These are phyloP conservation scores for Dendrobium officinale DNA, from an alignment of 106 monocot species.

Conservation along the genomic window DNA sequence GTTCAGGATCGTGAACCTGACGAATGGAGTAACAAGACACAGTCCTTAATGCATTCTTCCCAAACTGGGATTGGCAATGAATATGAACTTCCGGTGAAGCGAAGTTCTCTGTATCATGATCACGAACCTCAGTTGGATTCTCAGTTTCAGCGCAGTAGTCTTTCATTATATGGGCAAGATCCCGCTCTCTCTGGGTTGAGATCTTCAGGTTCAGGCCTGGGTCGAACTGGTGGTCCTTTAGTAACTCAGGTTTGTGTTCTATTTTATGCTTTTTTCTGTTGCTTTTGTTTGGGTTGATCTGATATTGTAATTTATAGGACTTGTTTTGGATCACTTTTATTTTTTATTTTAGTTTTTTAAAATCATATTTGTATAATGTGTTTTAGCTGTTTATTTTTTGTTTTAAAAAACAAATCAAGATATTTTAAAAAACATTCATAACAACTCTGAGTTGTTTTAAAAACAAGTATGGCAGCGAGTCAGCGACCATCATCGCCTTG, in stretches of 20 bases:
- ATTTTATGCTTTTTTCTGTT: neutral
- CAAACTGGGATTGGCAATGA: conserved; percentile 40
- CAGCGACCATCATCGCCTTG: too few species aligned
- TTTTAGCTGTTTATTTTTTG: too few species aligned
- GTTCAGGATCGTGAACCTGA: conserved; percentile 40
- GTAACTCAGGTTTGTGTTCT: conserved; percentile 63
- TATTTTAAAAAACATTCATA: too few species aligned
- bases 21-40: conserved; percentile 41
- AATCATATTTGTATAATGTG: too few species aligned
- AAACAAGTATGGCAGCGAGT: too few species aligned
- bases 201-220: conserved; percentile 47
- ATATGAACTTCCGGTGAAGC: conserved; percentile 43
- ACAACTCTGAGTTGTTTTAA: too few species aligned
- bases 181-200: conserved; percentile 59
- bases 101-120: conserved; percentile 49
- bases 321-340: neutral
- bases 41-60: conserved; percentile 15
- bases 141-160: conserved; percentile 21
- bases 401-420: too few species aligned
- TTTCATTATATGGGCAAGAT: conserved; percentile 76
- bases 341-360: neutral
- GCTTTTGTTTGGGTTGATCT: neutral
- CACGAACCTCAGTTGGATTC: conserved; percentile 25
- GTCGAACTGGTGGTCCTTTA: conserved; percentile 48
- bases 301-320: neutral